These are phyloP conservation scores for Phytophthora sojae DNA, from an alignment of 352 stramenopile genomes.

Conservation along the genomic window DNA sequence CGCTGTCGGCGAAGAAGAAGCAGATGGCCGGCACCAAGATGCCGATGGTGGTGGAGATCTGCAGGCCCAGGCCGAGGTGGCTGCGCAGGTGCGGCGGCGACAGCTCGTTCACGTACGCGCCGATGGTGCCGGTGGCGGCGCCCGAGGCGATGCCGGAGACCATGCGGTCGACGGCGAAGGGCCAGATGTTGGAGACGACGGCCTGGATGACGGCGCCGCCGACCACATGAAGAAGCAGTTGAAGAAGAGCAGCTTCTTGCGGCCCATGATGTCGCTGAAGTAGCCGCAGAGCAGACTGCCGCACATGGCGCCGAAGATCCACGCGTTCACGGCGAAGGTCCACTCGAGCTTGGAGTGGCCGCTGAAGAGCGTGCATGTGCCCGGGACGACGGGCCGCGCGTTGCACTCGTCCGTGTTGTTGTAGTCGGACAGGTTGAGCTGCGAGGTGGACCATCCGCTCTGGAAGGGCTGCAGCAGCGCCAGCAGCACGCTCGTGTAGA, in stretches of 20 bases:
- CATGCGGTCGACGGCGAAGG: conserved; percentile 39
- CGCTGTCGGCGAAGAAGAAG: conserved; percentile 29
- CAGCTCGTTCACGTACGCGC: conserved; percentile 17
- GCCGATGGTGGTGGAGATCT: conserved; percentile 41
- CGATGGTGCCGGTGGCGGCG: conserved; percentile 13
- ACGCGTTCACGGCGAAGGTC: conserved; percentile 41
- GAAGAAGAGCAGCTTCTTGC: conserved; percentile 31
- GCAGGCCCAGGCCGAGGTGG: conserved; percentile 35
- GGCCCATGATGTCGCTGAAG: conserved; percentile 42
- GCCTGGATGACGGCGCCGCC: conserved; percentile 45
- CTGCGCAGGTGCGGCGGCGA: conserved; percentile 32
- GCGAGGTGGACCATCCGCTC: conserved; percentile 62
- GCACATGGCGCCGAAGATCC: conserved; percentile 65
- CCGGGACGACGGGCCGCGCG: conserved; percentile 42
- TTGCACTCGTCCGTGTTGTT: conserved; percentile 59
- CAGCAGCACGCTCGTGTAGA: conserved; percentile 55
- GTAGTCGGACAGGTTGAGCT: conserved; percentile 73
- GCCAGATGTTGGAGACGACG: conserved; percentile 35
- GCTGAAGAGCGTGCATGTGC: conserved; percentile 50
- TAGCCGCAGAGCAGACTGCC: conserved; percentile 47
- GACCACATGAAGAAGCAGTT: conserved; percentile 50
- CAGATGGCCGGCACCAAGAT: conserved; percentile 35
- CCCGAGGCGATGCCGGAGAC: conserved; percentile 25
- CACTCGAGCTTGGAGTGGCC: conserved; percentile 47
- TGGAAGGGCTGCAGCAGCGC: conserved; percentile 57